phyloP scores from a whole-genome alignment of 768 basidiomycete species.

The Mrakia gelida region DNA sequence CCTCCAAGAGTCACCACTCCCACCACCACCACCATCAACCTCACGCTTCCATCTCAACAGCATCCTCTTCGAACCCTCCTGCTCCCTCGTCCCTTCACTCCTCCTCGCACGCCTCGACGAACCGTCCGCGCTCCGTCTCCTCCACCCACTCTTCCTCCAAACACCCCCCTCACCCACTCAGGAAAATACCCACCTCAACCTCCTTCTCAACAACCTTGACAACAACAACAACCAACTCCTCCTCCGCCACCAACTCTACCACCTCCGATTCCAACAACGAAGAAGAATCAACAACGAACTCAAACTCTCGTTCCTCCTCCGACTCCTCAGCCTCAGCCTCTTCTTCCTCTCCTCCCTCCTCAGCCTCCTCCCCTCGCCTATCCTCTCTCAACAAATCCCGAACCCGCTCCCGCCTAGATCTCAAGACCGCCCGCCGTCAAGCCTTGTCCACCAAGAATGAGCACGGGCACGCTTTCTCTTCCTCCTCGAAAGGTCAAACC shows the following conservation, averaged over 20 bases:
- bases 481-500: conserved; percentile 53
- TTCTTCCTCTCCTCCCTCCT: background rate
- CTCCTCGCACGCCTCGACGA: background rate
- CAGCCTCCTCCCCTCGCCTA: background rate
- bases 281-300: too few species aligned
- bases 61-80: background rate
- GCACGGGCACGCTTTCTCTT: background rate
- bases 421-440: background rate
- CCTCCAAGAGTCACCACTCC: background rate
- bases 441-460: background rate
- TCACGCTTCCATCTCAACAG: background rate
- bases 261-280: background rate
- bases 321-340: background rate
- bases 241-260: background rate
- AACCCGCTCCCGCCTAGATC: background rate
- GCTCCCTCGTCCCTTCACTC: background rate
- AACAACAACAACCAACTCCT: background rate
- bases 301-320: background rate
- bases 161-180: too few species aligned
- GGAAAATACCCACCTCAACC: background rate
- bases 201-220: conserved; percentile 7
- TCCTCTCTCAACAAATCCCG: background rate
- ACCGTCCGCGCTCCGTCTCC: background rate
- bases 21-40: background rate
- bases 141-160: background rate